phyloP scores from a whole-genome alignment of 208 protist species.

The Leishmania guyanensis region DNA sequence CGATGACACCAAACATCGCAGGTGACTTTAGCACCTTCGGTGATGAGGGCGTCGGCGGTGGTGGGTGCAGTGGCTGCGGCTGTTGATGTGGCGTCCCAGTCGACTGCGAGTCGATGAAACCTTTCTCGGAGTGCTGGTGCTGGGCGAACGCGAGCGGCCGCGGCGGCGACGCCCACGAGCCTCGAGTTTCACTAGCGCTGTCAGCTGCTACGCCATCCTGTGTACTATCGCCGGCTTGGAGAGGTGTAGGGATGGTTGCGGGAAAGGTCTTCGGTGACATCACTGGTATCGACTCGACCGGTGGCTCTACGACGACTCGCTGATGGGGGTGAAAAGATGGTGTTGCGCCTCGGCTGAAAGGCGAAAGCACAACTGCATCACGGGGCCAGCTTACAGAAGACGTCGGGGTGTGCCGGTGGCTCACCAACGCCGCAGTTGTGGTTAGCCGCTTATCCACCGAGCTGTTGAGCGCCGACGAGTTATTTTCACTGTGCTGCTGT shows the following conservation, averaged over 20 bases:
- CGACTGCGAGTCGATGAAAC: conserved; percentile 1
- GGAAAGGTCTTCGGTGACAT: not conserved
- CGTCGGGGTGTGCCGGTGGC: not conserved
- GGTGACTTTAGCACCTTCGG: conserved; percentile 5
- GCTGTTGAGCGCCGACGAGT: conserved; percentile 12
- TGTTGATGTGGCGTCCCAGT: not conserved
- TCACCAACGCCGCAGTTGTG: not conserved
- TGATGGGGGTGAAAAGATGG: not conserved
- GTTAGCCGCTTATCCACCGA: conserved; percentile 4
- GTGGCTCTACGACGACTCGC: not conserved
- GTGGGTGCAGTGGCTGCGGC: not conserved
- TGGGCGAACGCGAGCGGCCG: conserved; percentile 3
- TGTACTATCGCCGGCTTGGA: not conserved
- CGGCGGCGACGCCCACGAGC: conserved; percentile 10
- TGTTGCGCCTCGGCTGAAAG: not conserved
- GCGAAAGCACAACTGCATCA: not conserved
- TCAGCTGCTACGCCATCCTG: not conserved
- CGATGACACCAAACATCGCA: conserved; percentile 39
- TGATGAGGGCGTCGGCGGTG: not conserved
- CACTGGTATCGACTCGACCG: not conserved
- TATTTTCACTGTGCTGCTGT: conserved; percentile 15
- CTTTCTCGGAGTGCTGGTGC: not conserved
- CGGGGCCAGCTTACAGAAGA: conserved; percentile 2
- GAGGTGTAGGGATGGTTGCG: conserved; percentile 1
- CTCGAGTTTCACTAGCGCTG: not conserved